These are phyloP conservation scores for Moesziomyces sp. DNA, from an alignment of 1,284 basidiomycete genomes.

Conservation along the genomic window DNA sequence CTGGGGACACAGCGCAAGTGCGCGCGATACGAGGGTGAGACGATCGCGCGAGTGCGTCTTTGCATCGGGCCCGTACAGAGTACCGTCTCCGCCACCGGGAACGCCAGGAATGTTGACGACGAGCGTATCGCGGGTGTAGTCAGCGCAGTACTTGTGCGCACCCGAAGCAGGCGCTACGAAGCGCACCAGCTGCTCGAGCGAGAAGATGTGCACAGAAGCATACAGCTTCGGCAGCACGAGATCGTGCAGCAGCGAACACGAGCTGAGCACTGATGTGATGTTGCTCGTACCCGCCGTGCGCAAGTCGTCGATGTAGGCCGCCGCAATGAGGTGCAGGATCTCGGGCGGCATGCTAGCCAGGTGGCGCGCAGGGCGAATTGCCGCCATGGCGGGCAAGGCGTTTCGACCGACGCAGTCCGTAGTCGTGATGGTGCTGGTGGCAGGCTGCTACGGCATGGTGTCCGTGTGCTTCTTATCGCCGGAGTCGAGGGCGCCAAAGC, in stretches of 20 bases:
- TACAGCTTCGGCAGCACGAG: conserved; percentile 36
- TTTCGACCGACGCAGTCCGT: background rate
- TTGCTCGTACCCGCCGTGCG: conserved; percentile 1
- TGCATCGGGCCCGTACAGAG: background rate
- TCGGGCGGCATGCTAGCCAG: conserved; percentile 19
- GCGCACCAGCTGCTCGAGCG: conserved; percentile 15
- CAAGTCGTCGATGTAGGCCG: conserved; percentile 13
- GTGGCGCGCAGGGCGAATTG: background rate
- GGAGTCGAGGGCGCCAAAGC: too few relatives aligned
- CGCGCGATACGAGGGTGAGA: conserved; percentile 19
- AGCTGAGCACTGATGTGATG: conserved; percentile 14
- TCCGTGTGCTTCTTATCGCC: background rate
- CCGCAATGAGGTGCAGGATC: conserved; percentile 29
- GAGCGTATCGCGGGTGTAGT: conserved; percentile 7
- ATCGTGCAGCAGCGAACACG: conserved; percentile 15
- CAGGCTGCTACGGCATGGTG: background rate
- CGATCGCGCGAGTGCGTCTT: conserved; percentile 15
- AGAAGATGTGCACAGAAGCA: conserved; percentile 20
- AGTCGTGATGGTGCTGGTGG: background rate
- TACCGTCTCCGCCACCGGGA: conserved; percentile 28
- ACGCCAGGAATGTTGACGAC: conserved; percentile 41
- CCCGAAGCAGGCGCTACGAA: conserved; percentile 11
- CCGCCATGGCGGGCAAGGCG: background rate
- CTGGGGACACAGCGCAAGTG: conserved; percentile 4
- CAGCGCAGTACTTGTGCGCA: conserved; percentile 12